phyloP scores from a whole-genome alignment of 768 basidiomycete species.

The Omphalotus guepiniiformis region DNA sequence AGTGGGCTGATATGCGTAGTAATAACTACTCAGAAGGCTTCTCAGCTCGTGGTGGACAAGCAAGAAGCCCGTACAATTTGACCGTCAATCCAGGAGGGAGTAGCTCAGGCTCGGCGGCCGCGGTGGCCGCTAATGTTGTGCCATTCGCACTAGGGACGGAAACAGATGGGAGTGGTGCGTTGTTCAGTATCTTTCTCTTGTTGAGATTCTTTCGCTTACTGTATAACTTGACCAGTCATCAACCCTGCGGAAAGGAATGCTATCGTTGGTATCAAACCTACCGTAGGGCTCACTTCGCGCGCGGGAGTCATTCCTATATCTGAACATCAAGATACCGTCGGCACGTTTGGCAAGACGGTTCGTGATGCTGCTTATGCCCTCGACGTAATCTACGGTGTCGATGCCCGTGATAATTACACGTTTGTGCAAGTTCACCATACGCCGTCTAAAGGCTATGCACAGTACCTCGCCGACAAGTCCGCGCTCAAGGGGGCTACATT shows the following conservation, averaged over 20 bases:
- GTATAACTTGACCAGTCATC: conserved; percentile 33
- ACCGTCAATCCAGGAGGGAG: too few relatives aligned
- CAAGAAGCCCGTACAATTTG: conserved; percentile 33
- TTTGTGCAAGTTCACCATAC: conserved; percentile 24
- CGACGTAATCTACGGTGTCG: conserved; percentile 31
- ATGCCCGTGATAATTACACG: conserved; percentile 32
- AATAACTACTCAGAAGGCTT: too few relatives aligned
- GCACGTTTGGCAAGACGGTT: conserved; percentile 32
- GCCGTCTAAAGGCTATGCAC: not conserved
- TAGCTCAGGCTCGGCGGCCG: too few relatives aligned
- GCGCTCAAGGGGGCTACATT: too few relatives aligned
- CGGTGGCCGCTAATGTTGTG: too few relatives aligned
- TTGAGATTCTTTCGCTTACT: too few relatives aligned
- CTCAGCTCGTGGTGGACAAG: conserved; percentile 35
- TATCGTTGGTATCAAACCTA: conserved; percentile 41
- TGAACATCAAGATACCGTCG: conserved; percentile 35
- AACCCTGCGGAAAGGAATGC: conserved; percentile 33
- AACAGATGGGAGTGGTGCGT: too few relatives aligned
- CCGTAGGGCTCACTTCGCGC: conserved; percentile 37
- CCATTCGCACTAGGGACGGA: too few relatives aligned
- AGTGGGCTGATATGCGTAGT: too few relatives aligned
- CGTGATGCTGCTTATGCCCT: conserved; percentile 33
- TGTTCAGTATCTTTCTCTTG: too few relatives aligned
- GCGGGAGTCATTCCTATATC: conserved; percentile 38
- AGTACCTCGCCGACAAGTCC: too few relatives aligned